These are phyloP conservation scores for Aspergillus carbonarius DNA, from an alignment of 2,329 filamentous ascomycete genomes.

Conservation along the genomic window DNA sequence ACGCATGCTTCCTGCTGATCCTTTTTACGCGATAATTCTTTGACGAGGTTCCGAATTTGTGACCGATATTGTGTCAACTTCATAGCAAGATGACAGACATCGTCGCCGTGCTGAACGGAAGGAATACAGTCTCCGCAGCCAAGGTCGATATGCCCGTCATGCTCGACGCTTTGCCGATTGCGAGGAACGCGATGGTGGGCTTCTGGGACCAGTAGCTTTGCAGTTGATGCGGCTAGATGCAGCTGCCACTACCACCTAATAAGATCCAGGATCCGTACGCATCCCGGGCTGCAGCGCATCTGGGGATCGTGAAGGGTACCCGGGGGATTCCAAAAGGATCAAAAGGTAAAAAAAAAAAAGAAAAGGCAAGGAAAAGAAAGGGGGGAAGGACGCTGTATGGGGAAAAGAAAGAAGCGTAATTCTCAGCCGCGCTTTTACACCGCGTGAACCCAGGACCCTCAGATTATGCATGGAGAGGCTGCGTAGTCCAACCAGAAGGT, in stretches of 20 bases:
- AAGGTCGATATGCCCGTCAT: background rate
- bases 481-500: slow-evolving; percentile 21
- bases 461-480: slow-evolving; percentile 17
- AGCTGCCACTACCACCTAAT: slow-evolving; percentile 21
- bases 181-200: slow-evolving; percentile 12
- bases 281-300: slow-evolving; percentile 14
- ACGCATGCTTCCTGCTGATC: slow-evolving; percentile 12
- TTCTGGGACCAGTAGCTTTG: slow-evolving; percentile 18
- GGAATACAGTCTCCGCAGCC: background rate
- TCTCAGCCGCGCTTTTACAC: slow-evolving; percentile 18
- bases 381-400: background rate
- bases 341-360: slow-evolving; percentile 3
- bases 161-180: background rate
- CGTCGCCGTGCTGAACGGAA: background rate
- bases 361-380: background rate
- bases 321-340: background rate
- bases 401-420: slow-evolving; percentile 17
- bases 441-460: slow-evolving; percentile 14
- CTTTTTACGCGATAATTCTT: slow-evolving; percentile 7
- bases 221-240: slow-evolving; percentile 23
- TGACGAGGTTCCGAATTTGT: slow-evolving; percentile 4
- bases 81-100: slow-evolving; percentile 2
- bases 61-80: background rate
- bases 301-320: slow-evolving; percentile 5
- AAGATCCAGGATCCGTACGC: slow-evolving; percentile 21